Evolutionary conservation across 2,329 filamentous ascomycete species (phyloP).

Genomic region (Ophiostoma quercus): DNA sequence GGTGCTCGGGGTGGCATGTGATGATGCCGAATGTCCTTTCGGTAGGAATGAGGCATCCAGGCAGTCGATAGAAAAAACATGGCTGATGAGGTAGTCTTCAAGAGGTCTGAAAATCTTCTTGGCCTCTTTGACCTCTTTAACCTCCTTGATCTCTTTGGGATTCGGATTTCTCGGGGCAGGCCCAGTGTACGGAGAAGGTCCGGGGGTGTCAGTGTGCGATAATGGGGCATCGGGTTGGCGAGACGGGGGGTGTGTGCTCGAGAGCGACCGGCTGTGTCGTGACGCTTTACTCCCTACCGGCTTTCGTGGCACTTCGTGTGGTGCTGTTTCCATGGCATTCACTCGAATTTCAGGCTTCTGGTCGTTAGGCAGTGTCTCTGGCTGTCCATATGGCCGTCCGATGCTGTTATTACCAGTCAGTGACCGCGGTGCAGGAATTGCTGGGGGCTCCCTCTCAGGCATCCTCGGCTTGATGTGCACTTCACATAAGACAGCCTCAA

Average conservation of each 20-base stretch:
- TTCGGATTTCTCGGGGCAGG: background rate
- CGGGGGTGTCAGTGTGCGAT: background rate
- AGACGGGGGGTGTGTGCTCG: background rate
- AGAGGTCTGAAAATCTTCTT: slow-evolving; percentile 66
- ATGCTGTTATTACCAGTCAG: background rate
- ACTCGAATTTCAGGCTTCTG: too few species aligned
- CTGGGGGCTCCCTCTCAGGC: background rate
- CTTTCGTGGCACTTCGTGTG: background rate
- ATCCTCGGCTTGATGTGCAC: slow-evolving; percentile 9
- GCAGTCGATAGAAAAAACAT: slow-evolving; percentile 63
- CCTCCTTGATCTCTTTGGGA: background rate
- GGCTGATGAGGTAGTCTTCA: slow-evolving; percentile 69
- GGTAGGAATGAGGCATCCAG: slow-evolving; percentile 68
- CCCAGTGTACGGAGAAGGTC: background rate
- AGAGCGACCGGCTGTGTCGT: background rate
- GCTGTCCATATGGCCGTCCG: background rate
- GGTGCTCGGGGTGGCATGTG: background rate
- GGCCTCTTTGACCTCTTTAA: slow-evolving; percentile 9
- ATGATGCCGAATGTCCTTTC: background rate
- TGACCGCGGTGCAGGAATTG: background rate
- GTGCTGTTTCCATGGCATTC: background rate
- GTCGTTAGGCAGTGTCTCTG: background rate
- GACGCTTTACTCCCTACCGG: background rate
- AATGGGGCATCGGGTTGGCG: background rate
- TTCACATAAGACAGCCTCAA: slow-evolving; percentile 28